A percentile compares a stretch with the other conserved stretches of the same genome.
These are phyloP conservation scores for Russula earlei DNA, from an alignment of 768 basidiomycete species.

Conservation along the genomic window DNA sequence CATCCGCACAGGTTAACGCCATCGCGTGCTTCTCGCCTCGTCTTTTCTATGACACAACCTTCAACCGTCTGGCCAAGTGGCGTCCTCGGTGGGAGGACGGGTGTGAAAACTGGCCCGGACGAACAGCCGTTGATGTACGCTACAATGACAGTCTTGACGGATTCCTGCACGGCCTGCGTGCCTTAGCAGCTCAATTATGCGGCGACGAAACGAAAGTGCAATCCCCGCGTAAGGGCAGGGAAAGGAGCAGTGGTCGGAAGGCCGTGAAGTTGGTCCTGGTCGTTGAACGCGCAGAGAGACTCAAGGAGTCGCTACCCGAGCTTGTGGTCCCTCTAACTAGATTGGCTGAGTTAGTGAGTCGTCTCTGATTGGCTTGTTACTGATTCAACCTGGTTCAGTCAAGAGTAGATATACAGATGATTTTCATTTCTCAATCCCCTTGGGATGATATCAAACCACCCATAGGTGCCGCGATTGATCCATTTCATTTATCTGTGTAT, in stretches of 20 bases:
- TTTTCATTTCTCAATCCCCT: slow-evolving; percentile 53
- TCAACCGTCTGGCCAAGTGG: slow-evolving; percentile 54
- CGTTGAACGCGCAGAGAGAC: slow-evolving; percentile 57
- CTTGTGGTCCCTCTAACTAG: slow-evolving; percentile 62
- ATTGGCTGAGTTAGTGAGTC: slow-evolving; percentile 57
- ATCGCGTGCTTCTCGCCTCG: slow-evolving; percentile 52
- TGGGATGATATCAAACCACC: slow-evolving; percentile 71
- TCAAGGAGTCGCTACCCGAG: slow-evolving; percentile 54
- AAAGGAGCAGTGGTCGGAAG: slow-evolving; percentile 26
- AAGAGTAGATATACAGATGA: slow-evolving; percentile 44
- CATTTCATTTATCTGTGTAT: slow-evolving; percentile 52
- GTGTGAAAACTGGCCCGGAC: slow-evolving; percentile 45
- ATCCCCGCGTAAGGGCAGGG: slow-evolving; percentile 11
- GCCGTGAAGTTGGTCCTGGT: slow-evolving; percentile 45
- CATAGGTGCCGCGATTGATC: slow-evolving; percentile 61
- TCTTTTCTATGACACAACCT: slow-evolving; percentile 53
- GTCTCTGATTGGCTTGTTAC: background rate
- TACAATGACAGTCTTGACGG: slow-evolving; percentile 60
- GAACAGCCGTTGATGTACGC: slow-evolving; percentile 30
- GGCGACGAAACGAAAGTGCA: background rate
- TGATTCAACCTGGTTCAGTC: slow-evolving; percentile 32
- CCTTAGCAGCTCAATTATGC: slow-evolving; percentile 26
- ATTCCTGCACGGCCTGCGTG: slow-evolving; percentile 58
- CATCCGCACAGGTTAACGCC: slow-evolving; percentile 43
- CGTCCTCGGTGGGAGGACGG: slow-evolving; percentile 50